Conservation (phyloP, 148 eudicot species). For the Oxyria digyna region DNA sequence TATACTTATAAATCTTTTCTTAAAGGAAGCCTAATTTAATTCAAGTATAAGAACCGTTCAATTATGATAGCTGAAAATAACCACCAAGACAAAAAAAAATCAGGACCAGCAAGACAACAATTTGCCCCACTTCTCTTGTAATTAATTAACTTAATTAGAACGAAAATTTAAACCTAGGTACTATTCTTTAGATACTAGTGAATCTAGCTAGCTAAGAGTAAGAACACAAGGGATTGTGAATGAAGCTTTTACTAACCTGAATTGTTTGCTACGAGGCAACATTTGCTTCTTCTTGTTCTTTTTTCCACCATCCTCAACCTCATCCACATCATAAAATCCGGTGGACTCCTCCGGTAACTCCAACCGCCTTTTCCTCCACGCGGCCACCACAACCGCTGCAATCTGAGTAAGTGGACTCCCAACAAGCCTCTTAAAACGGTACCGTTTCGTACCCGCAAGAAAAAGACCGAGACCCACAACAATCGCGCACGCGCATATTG, state of each 20-base stretch:
- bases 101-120: too few species aligned
- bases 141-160: too few species aligned
- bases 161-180: too few species aligned
- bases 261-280: slow-evolving; percentile 65
- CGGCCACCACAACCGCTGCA: slow-evolving; percentile 28
- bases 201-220: not conserved
- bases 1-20: not conserved
- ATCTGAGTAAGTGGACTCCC: slow-evolving; percentile 40
- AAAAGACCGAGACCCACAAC: slow-evolving; percentile 20
- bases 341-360: slow-evolving; percentile 28
- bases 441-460: slow-evolving; percentile 22
- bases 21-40: not conserved
- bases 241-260: slow-evolving; percentile 33
- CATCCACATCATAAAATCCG: slow-evolving; percentile 18
- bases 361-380: slow-evolving; percentile 26
- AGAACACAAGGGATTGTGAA: not conserved
- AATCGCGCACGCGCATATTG: slow-evolving; percentile 22
- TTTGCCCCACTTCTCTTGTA: too few species aligned
- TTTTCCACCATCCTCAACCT: slow-evolving; percentile 17
- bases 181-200: too few species aligned
- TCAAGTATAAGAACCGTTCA: not conserved
- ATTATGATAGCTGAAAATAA: not conserved
- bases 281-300: slow-evolving; percentile 37
- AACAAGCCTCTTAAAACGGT: slow-evolving; percentile 34
- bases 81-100: not conserved